These are phyloP conservation scores for Mycothermus thermophilus DNA, from an alignment of 495 filamentous ascomycete genomes.

Conservation along the genomic window DNA sequence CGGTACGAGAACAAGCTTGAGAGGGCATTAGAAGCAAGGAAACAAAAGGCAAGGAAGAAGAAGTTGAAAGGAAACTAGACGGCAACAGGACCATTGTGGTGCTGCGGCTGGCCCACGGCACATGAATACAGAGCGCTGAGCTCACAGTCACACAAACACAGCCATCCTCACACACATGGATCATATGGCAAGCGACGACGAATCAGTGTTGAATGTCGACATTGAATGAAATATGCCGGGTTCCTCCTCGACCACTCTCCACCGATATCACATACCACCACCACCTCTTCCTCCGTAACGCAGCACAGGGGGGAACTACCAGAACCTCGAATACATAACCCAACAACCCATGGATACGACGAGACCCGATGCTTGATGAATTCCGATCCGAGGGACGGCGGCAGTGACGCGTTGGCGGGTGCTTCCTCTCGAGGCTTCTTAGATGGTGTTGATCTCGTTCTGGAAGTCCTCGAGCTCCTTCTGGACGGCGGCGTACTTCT, in stretches of 20 bases:
- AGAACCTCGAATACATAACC: slow-evolving; percentile 2
- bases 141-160: neutral
- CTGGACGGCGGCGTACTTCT: slow-evolving; percentile 72
- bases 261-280: slow-evolving; percentile 1
- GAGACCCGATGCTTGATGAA: slow-evolving; percentile 1
- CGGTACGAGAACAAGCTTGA: slow-evolving; percentile 76
- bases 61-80: too few relatives aligned
- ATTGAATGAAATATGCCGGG: slow-evolving; percentile 2
- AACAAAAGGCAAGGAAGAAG: slow-evolving; percentile 50
- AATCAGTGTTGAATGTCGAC: slow-evolving; percentile 3
- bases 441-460: slow-evolving; percentile 81
- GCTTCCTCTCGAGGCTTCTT: too few relatives aligned
- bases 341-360: too few relatives aligned
- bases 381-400: too few relatives aligned
- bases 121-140: neutral
- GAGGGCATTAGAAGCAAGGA: slow-evolving; percentile 49
- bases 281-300: too few relatives aligned
- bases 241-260: slow-evolving; percentile 3
- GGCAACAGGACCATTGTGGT: too few relatives aligned
- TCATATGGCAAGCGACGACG: slow-evolving; percentile 1
- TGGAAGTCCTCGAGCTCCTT: slow-evolving; percentile 87
- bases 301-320: neutral
- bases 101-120: too few relatives aligned
- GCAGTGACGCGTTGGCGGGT: too few relatives aligned
- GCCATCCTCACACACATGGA: neutral